These are phyloP conservation scores for Saccharomycopsis schoenii DNA, from an alignment of 805 yeast species.

Conservation along the genomic window DNA sequence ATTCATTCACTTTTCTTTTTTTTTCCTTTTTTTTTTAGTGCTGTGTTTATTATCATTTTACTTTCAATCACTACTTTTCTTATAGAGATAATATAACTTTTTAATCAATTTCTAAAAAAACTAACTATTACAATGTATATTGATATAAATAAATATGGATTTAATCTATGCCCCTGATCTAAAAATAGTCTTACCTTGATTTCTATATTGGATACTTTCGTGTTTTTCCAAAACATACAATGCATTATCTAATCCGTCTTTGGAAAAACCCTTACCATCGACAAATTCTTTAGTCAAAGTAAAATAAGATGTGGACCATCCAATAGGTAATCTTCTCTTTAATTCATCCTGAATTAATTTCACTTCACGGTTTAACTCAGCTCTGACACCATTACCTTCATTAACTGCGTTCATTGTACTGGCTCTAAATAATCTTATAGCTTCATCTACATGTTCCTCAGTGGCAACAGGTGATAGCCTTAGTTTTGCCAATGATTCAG, in stretches of 20 bases:
- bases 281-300: slow-evolving; percentile 80
- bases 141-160: too few relatives aligned
- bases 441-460: slow-evolving; percentile 89
- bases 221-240: slow-evolving; percentile 72
- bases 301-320: slow-evolving; percentile 87
- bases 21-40: not conserved
- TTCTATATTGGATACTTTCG: slow-evolving; percentile 79
- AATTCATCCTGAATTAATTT: slow-evolving; percentile 73
- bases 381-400: slow-evolving; percentile 46
- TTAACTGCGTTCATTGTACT: slow-evolving; percentile 95
- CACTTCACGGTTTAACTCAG: slow-evolving; percentile 59
- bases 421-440: slow-evolving; percentile 86
- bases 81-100: not conserved
- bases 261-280: slow-evolving; percentile 48
- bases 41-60: not conserved
- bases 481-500: slow-evolving; percentile 87
- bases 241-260: slow-evolving; percentile 74
- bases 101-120: not conserved
- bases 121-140: too few relatives aligned
- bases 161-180: slow-evolving; percentile 47
- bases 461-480: slow-evolving; percentile 74
- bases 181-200: slow-evolving; percentile 74
- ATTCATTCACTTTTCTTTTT: not conserved
- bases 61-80: not conserved
- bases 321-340: slow-evolving; percentile 85